Conservation (phyloP, 345 rosid species). For the Salix viminalis region DNA sequence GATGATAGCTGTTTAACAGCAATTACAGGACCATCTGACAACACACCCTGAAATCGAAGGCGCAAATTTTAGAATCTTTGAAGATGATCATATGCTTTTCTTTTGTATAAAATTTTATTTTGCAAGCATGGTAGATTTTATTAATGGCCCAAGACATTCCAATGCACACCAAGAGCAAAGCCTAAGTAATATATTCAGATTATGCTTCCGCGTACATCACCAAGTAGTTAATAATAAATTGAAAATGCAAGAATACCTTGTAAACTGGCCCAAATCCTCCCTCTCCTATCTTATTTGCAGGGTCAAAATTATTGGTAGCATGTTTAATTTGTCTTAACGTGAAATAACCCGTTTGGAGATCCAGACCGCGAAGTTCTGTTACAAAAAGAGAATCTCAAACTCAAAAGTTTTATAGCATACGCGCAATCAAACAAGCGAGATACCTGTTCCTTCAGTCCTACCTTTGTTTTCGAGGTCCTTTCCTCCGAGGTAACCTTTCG, state of each 20-base stretch:
- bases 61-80: not conserved
- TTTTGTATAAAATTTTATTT: too few relatives aligned
- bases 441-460: constrained; percentile 16
- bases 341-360: constrained; percentile 71
- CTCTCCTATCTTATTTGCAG: constrained; percentile 76
- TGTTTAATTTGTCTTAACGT: constrained; percentile 65
- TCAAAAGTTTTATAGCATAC: not conserved
- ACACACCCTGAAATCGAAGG: constrained; percentile 41
- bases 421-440: not conserved
- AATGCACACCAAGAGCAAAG: not conserved
- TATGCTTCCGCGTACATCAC: too few relatives aligned
- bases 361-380: constrained; percentile 56
- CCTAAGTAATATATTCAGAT: too few relatives aligned
- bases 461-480: constrained; percentile 52
- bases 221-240: not conserved
- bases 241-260: constrained; percentile 49
- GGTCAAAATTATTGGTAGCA: constrained; percentile 71
- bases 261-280: constrained; percentile 93
- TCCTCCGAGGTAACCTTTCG: constrained; percentile 49
- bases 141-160: not conserved
- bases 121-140: not conserved
- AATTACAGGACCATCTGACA: constrained; percentile 48
- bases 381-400: not conserved
- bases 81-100: not conserved
- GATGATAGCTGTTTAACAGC: constrained; percentile 71